phyloP scores from a whole-genome alignment of 768 basidiomycete genomes.

The Termitomyces sp. region DNA sequence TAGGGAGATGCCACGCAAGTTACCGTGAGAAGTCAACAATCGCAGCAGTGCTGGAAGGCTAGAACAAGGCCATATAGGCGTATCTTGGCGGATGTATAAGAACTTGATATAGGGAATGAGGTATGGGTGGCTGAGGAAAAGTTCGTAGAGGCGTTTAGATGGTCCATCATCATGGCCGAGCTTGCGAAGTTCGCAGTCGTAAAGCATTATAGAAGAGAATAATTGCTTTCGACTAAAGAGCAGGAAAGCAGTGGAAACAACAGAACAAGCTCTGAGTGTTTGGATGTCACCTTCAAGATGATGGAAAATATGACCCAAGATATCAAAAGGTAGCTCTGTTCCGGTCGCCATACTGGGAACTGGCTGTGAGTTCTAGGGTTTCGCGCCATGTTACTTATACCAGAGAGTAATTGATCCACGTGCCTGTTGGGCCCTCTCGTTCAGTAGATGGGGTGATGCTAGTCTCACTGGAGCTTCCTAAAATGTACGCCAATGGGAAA shows the following conservation, averaged over 20 bases:
- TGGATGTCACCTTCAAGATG: not conserved
- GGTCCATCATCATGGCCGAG: not conserved
- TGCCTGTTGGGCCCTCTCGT: no score
- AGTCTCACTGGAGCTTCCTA: no score
- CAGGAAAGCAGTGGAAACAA: not conserved
- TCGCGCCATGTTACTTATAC: not conserved
- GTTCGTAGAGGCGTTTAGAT: not conserved
- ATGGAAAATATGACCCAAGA: not conserved
- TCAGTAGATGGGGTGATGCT: no score
- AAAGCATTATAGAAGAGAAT: not conserved
- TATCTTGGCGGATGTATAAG: not conserved
- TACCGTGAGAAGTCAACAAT: not conserved
- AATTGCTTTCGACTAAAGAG: not conserved
- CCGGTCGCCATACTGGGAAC: not conserved
- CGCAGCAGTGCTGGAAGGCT: not conserved
- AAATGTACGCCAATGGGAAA: no score
- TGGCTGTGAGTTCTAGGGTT: not conserved
- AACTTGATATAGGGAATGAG: not conserved
- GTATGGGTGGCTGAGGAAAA: not conserved
- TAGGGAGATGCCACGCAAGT: not conserved
- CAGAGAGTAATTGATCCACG: no score
- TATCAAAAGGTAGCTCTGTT: not conserved
- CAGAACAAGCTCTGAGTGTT: not conserved
- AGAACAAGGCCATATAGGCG: not conserved
- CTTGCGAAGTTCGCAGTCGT: not conserved